A percentile compares a stretch with the other conserved stretches of the same genome.
phyloP scores from a whole-genome alignment of 495 filamentous ascomycete species.

The Trichoderma reesei region DNA sequence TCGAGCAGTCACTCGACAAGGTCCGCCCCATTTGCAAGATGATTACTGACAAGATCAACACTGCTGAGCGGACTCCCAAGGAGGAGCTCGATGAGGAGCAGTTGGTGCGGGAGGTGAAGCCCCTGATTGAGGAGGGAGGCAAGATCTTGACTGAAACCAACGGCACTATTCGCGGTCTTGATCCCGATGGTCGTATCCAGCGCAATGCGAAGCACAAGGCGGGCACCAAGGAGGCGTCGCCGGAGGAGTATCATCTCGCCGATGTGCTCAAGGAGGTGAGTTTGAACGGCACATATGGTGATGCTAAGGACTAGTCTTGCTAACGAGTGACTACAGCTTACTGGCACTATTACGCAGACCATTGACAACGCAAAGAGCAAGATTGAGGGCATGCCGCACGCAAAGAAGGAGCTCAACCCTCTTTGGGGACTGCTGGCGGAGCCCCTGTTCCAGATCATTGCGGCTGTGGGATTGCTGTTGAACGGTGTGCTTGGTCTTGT shows the following conservation, averaged over 20 bases:
- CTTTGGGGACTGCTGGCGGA: conserved; percentile 75
- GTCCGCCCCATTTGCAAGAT: conserved; percentile 79
- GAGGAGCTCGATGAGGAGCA: conserved; percentile 88
- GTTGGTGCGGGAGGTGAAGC: conserved; percentile 75
- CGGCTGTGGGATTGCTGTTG: conserved; percentile 77
- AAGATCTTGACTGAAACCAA: conserved; percentile 80
- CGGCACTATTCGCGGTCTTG: conserved; percentile 79
- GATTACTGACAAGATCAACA: conserved; percentile 76
- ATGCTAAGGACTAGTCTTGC: neutral
- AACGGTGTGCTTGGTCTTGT: conserved; percentile 76
- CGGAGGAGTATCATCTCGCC: conserved; percentile 78
- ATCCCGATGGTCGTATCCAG: conserved; percentile 78
- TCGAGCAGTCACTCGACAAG: conserved; percentile 70
- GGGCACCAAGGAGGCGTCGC: conserved; percentile 68
- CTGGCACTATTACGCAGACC: conserved; percentile 53
- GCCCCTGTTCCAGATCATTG: conserved; percentile 87
- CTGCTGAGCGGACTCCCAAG: conserved; percentile 72
- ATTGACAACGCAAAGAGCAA: conserved; percentile 80
- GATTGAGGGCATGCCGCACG: conserved; percentile 83
- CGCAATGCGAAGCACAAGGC: conserved; percentile 79
- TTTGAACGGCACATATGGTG: neutral
- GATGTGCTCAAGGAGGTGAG: conserved; percentile 63
- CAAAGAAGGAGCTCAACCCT: conserved; percentile 88
- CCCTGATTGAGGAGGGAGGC: conserved; percentile 74
- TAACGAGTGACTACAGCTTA: conserved; percentile 35